A percentile compares a stretch with the other conserved stretches of the same genome.
phyloP scores from a whole-genome alignment of 176 grass and related monocot genomes.

The Aegilops tauschii region DNA sequence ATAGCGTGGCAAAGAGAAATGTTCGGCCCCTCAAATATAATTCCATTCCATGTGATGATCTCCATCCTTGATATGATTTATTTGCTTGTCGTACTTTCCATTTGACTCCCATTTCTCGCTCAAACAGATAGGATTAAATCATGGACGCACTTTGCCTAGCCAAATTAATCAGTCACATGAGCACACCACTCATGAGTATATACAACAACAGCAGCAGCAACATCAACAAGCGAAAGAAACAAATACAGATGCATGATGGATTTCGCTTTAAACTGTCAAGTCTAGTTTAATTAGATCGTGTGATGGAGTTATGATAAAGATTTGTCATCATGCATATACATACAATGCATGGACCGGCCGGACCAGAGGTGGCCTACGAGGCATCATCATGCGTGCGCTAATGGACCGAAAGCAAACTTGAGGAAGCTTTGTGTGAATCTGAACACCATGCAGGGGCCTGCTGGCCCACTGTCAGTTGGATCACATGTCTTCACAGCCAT shows the following conservation, averaged over 20 bases:
- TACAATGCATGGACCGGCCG: not conserved
- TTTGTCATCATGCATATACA: conserved; percentile 5
- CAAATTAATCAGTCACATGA: not conserved
- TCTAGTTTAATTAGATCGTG: not conserved
- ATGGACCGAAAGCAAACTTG: not conserved
- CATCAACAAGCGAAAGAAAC: not conserved
- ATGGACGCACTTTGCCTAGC: not conserved
- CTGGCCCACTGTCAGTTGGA: too few relatives aligned
- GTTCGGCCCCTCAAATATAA: not conserved
- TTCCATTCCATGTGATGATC: not conserved
- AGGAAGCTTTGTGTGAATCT: too few relatives aligned
- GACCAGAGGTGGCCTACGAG: too few relatives aligned
- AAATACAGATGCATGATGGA: not conserved
- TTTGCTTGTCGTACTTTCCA: not conserved
- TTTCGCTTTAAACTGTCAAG: not conserved
- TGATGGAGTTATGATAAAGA: conserved; percentile 29
- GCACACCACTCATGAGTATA: too few relatives aligned
- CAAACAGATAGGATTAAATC: not conserved
- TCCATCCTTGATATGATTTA: not conserved
- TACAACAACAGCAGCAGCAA: too few relatives aligned
- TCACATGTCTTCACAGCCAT: too few relatives aligned
- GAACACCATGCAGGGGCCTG: too few relatives aligned
- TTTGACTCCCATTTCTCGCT: not conserved
- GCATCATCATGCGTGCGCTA: not conserved
- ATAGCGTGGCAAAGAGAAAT: not conserved